phyloP scores from a whole-genome alignment of 257 asterid species.

The Lycium ferocissimum region DNA sequence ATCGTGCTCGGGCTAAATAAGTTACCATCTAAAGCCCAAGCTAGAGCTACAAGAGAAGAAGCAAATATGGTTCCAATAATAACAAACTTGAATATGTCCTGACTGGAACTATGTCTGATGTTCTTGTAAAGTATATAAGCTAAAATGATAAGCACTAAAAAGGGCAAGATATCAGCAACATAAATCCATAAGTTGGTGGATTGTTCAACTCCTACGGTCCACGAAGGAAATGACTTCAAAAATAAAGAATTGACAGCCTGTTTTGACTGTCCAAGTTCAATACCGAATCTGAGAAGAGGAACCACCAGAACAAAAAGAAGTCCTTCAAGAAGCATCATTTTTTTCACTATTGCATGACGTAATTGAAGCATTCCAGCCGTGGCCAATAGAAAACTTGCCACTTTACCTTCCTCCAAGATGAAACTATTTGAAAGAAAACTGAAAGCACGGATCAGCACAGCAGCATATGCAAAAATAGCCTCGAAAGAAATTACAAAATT shows the following conservation, averaged over 20 bases:
- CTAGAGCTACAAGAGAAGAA: conserved; percentile 62
- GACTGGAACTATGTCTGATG: conserved; percentile 46
- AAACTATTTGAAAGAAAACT: conserved; percentile 95
- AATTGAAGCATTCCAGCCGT: conserved; percentile 79
- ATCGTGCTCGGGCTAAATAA: conserved; percentile 42
- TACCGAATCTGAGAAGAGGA: conserved; percentile 78
- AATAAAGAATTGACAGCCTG: conserved; percentile 60
- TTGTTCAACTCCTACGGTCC: conserved; percentile 53
- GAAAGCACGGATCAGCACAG: conserved; percentile 79
- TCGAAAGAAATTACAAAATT: conserved; percentile 48
- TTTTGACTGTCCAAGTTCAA: conserved; percentile 66
- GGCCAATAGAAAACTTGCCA: conserved; percentile 89
- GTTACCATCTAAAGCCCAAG: conserved; percentile 68
- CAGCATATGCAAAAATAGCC: conserved; percentile 55
- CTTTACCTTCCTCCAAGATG: conserved; percentile 96
- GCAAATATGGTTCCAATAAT: conserved; percentile 56
- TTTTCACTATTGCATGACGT: conserved; percentile 63
- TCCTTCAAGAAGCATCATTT: conserved; percentile 73
- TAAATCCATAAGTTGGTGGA: conserved; percentile 60
- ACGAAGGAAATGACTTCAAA: conserved; percentile 58
- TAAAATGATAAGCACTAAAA: conserved; percentile 60
- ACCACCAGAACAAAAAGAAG: conserved; percentile 67
- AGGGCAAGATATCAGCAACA: conserved; percentile 63
- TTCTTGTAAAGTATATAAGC: conserved; percentile 66
- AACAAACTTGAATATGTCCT: conserved; percentile 66